Evolutionary conservation across 805 yeast genomes (phyloP).

Genomic region (Barnettozyma vustinii): DNA sequence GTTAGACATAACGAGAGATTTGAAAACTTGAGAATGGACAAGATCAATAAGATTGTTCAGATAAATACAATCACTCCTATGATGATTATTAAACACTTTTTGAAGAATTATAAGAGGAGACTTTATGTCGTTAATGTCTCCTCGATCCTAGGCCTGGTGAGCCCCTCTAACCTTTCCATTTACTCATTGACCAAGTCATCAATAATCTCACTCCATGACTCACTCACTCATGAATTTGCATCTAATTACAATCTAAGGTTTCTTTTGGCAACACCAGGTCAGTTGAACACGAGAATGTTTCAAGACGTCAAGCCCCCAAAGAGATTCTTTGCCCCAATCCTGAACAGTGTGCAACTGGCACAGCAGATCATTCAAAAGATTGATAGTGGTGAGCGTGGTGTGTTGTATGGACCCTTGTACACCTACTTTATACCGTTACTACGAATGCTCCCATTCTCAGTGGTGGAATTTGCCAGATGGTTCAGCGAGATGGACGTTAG

Average conservation of each 20-base stretch:
- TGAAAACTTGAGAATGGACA: conserved; percentile 42
- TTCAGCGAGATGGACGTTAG: conserved; percentile 62
- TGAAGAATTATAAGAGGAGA: conserved; percentile 44
- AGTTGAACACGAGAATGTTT: conserved; percentile 71
- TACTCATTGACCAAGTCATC: conserved; percentile 91
- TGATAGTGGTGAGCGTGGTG: conserved; percentile 62
- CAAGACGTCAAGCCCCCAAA: conserved; percentile 72
- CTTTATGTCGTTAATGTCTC: conserved; percentile 78
- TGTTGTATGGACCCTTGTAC: conserved; percentile 66
- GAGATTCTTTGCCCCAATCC: conserved; percentile 69
- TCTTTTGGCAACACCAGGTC: conserved; percentile 79
- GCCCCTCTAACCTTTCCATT: conserved; percentile 70
- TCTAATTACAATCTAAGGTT: conserved; percentile 56
- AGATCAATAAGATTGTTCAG: conserved; percentile 50
- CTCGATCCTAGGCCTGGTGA: conserved; percentile 71
- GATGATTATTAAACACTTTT: conserved; percentile 56
- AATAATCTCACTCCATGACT: conserved; percentile 75
- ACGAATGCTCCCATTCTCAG: conserved; percentile 62
- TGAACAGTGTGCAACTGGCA: conserved; percentile 58
- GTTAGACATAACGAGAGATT: conserved; percentile 49
- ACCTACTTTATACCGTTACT: conserved; percentile 65
- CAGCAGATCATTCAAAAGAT: conserved; percentile 45
- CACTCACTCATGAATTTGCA: conserved; percentile 66
- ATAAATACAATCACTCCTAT: conserved; percentile 66
- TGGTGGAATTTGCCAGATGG: conserved; percentile 36